Conservation (phyloP, 2,329 filamentous ascomycete species). For the Graphilbum fragrans region DNA sequence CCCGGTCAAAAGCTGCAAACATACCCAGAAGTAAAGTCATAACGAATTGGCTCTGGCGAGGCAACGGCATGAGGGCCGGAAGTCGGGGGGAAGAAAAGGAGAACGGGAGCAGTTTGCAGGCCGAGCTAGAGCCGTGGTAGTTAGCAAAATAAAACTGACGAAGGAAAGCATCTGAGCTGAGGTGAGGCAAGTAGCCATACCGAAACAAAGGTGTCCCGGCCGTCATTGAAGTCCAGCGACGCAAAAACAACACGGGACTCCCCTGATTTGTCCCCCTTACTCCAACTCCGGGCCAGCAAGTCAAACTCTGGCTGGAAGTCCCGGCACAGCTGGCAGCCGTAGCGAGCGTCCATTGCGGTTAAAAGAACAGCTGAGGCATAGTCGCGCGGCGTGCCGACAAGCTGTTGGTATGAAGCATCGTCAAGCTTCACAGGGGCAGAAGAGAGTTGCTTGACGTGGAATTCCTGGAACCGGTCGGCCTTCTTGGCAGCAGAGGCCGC, state of each 20-base stretch:
- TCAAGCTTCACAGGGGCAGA: conserved; percentile 64
- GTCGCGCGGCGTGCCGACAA: conserved; percentile 69
- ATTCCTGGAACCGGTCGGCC: conserved; percentile 55
- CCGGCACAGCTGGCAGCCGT: conserved; percentile 73
- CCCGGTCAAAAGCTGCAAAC: too few species aligned
- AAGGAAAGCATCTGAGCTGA: background rate
- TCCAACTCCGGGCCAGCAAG: conserved; percentile 74
- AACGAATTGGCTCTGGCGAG: conserved; percentile 58
- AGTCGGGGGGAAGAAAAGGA: conserved; percentile 80
- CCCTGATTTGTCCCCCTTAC: conserved; percentile 65
- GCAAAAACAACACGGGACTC: conserved; percentile 66
- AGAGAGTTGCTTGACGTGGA: conserved; percentile 53
- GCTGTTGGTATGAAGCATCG: conserved; percentile 60
- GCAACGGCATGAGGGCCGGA: conserved; percentile 64
- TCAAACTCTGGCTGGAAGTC: conserved; percentile 96
- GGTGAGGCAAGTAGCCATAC: conserved; percentile 32
- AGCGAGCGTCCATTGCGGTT: conserved; percentile 74
- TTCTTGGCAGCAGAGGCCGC: conserved; percentile 48
- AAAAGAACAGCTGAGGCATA: conserved; percentile 74
- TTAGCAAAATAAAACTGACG: background rate
- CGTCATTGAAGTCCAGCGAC: conserved; percentile 79
- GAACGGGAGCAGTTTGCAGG: conserved; percentile 85
- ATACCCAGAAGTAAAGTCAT: conserved; percentile 76
- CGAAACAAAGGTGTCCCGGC: conserved; percentile 74
- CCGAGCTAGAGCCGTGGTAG: conserved; percentile 51